Percentiles rank a stretch among this genome's conserved stretches.
phyloP scores from a whole-genome alignment of 2,329 filamentous ascomycete genomes.

The Sarocladium oryzae region DNA sequence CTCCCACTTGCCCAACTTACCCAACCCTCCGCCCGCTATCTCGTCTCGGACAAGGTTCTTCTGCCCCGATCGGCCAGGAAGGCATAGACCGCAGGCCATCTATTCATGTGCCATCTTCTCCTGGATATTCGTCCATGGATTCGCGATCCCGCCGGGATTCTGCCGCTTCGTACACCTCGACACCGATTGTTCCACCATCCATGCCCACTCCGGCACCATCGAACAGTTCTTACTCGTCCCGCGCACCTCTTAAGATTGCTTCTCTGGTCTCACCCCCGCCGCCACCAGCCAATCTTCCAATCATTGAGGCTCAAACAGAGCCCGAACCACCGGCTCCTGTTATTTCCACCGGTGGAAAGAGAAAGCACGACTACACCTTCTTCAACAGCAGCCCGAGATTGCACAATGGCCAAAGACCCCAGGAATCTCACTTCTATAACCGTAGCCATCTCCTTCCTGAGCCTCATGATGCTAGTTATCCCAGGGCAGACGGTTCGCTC shows the following conservation, averaged over 20 bases:
- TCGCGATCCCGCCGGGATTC: conserved; percentile 24
- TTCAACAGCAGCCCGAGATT: conserved; percentile 24
- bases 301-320: conserved; percentile 29
- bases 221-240: conserved; percentile 17
- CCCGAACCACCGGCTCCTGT: conserved; percentile 20
- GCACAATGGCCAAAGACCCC: conserved; percentile 31
- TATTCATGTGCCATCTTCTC: conserved; percentile 1
- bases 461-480: neutral
- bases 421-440: conserved; percentile 22
- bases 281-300: conserved; percentile 13
- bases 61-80: conserved; percentile 24
- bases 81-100: conserved; percentile 32
- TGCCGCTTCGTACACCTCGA: conserved; percentile 20
- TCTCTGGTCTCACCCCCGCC: conserved; percentile 25
- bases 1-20: conserved; percentile 19
- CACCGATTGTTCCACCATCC: conserved; percentile 23
- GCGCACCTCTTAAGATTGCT: conserved; percentile 20
- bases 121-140: conserved; percentile 8
- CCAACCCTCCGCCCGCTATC: conserved; percentile 19
- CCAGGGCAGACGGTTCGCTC: conserved; percentile 5
- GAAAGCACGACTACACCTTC: conserved; percentile 31
- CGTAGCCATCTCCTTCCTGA: neutral
- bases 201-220: conserved; percentile 26
- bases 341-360: conserved; percentile 26
- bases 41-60: conserved; percentile 19